Conservation (phyloP, 2,329 filamentous ascomycete species). For the Xylariomycetidae sp. region DNA sequence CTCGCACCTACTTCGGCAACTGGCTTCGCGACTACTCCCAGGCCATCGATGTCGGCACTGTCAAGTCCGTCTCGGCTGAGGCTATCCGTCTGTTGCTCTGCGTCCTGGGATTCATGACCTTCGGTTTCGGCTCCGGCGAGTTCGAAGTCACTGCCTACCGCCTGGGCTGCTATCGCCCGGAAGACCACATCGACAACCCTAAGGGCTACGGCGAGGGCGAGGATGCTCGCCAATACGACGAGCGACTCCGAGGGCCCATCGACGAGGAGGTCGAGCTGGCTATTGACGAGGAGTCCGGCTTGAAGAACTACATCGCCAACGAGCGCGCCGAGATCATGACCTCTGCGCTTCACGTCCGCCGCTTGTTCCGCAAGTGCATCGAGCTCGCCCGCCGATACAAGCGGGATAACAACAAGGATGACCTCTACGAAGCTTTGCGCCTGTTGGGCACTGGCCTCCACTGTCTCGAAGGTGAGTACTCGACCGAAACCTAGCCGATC, state of each 20-base stretch:
- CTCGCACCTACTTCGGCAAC: slow-evolving; percentile 92
- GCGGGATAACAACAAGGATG: slow-evolving; percentile 59
- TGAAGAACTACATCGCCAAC: slow-evolving; percentile 95
- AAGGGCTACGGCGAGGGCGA: slow-evolving; percentile 85
- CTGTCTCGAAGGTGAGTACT: slow-evolving; percentile 64
- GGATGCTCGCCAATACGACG: slow-evolving; percentile 78
- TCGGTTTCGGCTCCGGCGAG: slow-evolving; percentile 76
- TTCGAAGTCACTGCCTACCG: slow-evolving; percentile 78
- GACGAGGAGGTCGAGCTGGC: slow-evolving; percentile 72
- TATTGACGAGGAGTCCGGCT: slow-evolving; percentile 66
- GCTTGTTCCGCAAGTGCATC: slow-evolving; percentile 67
- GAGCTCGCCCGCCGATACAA: slow-evolving; percentile 73
- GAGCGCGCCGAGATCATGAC: slow-evolving; percentile 74
- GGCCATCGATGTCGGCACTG: slow-evolving; percentile 85
- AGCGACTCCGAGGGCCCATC: slow-evolving; percentile 72
- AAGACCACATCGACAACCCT: slow-evolving; percentile 75
- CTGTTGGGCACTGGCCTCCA: slow-evolving; percentile 84
- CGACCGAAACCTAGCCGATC: neutral
- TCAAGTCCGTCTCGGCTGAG: slow-evolving; percentile 85
- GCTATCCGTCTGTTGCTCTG: slow-evolving; percentile 86
- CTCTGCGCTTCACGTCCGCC: slow-evolving; percentile 69
- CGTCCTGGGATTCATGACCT: slow-evolving; percentile 84
- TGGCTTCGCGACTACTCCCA: slow-evolving; percentile 93
- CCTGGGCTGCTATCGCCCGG: slow-evolving; percentile 73
- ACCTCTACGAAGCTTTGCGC: slow-evolving; percentile 80